Evolutionary conservation across 805 yeast genomes (phyloP), one percentile per base, ranked within the genome.

Genomic region (Komagataella phaffii): DNA sequence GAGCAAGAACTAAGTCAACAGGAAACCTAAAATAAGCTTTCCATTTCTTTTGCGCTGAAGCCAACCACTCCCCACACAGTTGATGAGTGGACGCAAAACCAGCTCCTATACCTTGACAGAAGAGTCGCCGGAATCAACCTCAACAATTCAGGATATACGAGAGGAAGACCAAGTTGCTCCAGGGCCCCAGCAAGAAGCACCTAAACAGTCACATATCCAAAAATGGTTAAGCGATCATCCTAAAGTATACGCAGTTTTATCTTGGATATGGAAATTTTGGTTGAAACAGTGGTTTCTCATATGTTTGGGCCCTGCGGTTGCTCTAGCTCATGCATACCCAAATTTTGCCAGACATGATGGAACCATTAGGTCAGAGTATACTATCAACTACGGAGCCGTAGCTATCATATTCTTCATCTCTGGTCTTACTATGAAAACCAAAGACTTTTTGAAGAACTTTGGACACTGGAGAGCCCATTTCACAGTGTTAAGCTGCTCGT

Each of bases 311-410:
- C 75, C 83, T 1, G 80, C 85, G 52, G 75, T 89, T 44, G 83
- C 85, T 7, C 72, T 88, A 40, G 93, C 96, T 0, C 76, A 82
- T 57, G 79, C 80, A 60, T 87, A 80, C 54, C 96, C 96, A 1
- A 74, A 81, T 52, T 88, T 89, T 65, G 96, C 95, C 1, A 75
- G 88, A 53, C 85, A 81, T 57, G 91, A 88, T 14, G 96, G 96
- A 2, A 70, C 80, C 14, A 78, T 88, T 44, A 71, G 75, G 54
- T 90, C 83, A 4, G 80, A 88, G 62, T 88, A 86, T 62, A 70
- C 87, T 47, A 85, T 89, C 40, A 84, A 83, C 10, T 89, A 88
- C 61, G 88, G 89, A 43, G 95, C 95, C 0, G 96, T 88, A 17
- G 95, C 95, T 0, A 68, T 86, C 47, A 89, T 89, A 14, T 50